Base-by-base conservation (phyloP, 2,329 filamentous ascomycete genomes). In the Capronia epimyces region DNA sequence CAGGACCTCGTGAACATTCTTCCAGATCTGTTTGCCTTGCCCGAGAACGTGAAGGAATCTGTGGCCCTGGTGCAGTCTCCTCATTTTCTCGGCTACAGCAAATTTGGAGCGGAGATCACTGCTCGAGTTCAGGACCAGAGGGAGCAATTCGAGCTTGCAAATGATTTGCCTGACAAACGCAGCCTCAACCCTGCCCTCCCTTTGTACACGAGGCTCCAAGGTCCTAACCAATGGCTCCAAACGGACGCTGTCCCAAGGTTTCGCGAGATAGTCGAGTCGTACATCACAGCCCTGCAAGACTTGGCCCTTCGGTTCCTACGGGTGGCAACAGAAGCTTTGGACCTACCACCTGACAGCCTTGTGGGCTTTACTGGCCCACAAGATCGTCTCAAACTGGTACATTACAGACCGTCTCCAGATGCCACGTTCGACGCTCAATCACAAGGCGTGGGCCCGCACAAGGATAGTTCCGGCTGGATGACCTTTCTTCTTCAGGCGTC, bases 401-500 rank as follows among this genome's bases (percentile, higher is more conserved):
- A 60, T 31, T 61, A 61, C 44, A 51, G 32, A 81, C 82, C 53
- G 3, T 40, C 43, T 3, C 24, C 49, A 7, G 42, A 63, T 3
- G 31, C 55, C 31, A 49, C 51, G 13, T 52, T 60, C n/a, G 64
- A 73, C 22, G 61, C 64, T 4, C 32, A 78, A 81, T 62, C 82
- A 76, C 68, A 72, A 47, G 71, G 71, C 3, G 69, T 72, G 24
- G 69, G 69, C 15, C 67, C 75, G 0, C 75, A 77, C 50, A 77
- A 75, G 6, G 75, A 77, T 52, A 71, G 73, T 0, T 81, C 78
- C 0, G 54, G 54, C 10, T 56, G 54, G 54, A 79, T 80, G 69
- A 83, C 81, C 0, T 83, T 84, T 55, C 71, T 84, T 2, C 73
- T 81, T 1, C 81, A 84, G 62, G 76, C 79, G 5, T 79, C 76